Evolutionary conservation across 768 basidiomycete genomes (phyloP), one percentile per base, ranked within the genome.

Genomic region (Termitomyces sp.): DNA sequence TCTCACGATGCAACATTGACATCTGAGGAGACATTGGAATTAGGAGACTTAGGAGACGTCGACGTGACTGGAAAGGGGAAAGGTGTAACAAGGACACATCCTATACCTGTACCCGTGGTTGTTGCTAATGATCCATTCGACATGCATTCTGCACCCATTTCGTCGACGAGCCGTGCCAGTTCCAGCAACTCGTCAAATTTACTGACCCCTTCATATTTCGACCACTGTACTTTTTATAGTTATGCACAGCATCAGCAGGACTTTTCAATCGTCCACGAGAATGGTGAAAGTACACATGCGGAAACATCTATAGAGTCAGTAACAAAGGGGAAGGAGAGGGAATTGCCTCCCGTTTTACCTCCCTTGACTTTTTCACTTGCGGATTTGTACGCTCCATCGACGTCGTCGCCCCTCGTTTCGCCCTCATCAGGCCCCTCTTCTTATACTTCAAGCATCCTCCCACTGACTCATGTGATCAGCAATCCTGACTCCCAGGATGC

Each of bases 281-380:
- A 57, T 31, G 3, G 39, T 9, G 43, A 42, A 33, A 32, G 45
- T 38, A 18, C 46, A 20, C 54, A 16, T 20, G 33, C 61, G 56
- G 51, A 57, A 50, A 15, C 52, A 53, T 46, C 58, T 59, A 15
- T 32, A 52, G 40, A 56, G 52, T 49, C 63, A 58, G n/a, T 53
- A 7, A 63, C 69, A 53, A 80, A 81, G 64, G 80, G 78, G 27
- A 90, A 86, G 71, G 83, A 77, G 62, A 88, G 80, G 69, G 84
- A 75, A 72, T 75, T 64, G 55, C 80, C 85, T 43, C 84, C 88
- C 54, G 74, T 75, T 65, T 76, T 89, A 56, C 86, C 88, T 56
- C 86, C 88, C 57, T 73, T 89, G 55, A 71, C 77, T 31, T 84
- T 91, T 63, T 74, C 81, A 48, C 73, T 81, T 29, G 72, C 85